These are phyloP conservation scores for Mucor indicus DNA, from an alignment of 371 early-diverging fungal species.

Conservation along the genomic window DNA sequence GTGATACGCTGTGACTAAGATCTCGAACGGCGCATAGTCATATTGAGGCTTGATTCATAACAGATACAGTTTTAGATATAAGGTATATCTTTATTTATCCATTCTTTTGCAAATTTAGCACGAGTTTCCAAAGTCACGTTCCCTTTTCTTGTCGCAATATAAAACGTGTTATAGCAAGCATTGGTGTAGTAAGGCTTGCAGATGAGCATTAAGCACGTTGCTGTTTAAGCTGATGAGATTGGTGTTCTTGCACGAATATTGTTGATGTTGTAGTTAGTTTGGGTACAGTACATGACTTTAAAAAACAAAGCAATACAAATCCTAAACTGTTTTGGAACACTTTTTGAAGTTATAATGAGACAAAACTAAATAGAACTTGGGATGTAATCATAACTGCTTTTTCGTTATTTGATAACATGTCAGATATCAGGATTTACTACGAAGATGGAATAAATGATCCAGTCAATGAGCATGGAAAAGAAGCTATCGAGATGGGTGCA, in stretches of 20 bases:
- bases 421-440: slow-evolving; percentile 1
- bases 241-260: too few species aligned
- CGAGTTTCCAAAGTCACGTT: not conserved
- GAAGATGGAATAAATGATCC: not conserved
- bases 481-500: slow-evolving; percentile 6
- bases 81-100: not conserved
- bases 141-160: slow-evolving; percentile 2
- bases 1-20: not conserved
- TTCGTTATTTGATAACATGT: slow-evolving; percentile 1
- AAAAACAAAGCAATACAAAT: too few species aligned
- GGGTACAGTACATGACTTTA: too few species aligned
- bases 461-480: slow-evolving; percentile 3
- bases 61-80: not conserved
- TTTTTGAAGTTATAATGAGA: slow-evolving; percentile 1
- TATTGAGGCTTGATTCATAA: too few species aligned
- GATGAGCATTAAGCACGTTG: too few species aligned
- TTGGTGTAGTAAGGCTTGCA: too few species aligned
- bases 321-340: not conserved
- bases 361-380: not conserved
- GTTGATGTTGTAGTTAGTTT: too few species aligned
- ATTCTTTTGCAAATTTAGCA: slow-evolving; percentile 1
- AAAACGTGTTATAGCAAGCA: too few species aligned
- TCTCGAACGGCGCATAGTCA: not conserved
- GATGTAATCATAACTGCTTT: too few species aligned
- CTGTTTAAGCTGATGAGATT: too few species aligned